These are phyloP conservation scores for Pichia sp. DNA, from an alignment of 1,139 yeast genomes.

Conservation along the genomic window DNA sequence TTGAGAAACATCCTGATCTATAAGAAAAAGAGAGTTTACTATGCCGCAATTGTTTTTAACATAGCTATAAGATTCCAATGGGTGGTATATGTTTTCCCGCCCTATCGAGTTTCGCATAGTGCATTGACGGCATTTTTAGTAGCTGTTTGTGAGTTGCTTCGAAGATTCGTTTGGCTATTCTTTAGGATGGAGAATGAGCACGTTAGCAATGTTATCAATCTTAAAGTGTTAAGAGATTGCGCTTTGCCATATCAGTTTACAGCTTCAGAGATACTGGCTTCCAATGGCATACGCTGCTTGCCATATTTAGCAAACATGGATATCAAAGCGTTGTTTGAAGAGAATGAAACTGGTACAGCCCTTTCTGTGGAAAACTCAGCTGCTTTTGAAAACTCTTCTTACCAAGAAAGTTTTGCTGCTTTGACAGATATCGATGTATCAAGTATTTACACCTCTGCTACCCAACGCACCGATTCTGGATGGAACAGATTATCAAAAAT, in stretches of 20 bases:
- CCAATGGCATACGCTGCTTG: background rate
- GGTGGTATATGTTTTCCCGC: slow-evolving; percentile 74
- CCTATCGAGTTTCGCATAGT: slow-evolving; percentile 73
- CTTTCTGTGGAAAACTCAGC: background rate
- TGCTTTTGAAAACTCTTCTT: background rate
- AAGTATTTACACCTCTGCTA: slow-evolving; percentile 8
- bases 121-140: slow-evolving; percentile 80
- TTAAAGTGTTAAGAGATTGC: slow-evolving; percentile 79
- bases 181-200: slow-evolving; percentile 97
- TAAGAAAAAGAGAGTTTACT: slow-evolving; percentile 56
- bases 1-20: slow-evolving; percentile 59
- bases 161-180: slow-evolving; percentile 83
- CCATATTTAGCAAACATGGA: background rate
- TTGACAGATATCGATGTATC: background rate
- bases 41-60: slow-evolving; percentile 64
- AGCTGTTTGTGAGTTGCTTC: slow-evolving; percentile 69
- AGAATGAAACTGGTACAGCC: background rate
- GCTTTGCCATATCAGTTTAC: slow-evolving; percentile 58
- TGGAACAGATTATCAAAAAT: slow-evolving; percentile 41
- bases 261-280: background rate
- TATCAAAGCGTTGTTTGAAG: background rate
- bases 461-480: slow-evolving; percentile 8
- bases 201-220: slow-evolving; percentile 74
- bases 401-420: background rate
- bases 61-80: slow-evolving; percentile 78